Base-by-base conservation (phyloP, 1,284 basidiomycete genomes). In the Sporisorium exsertum region DNA sequence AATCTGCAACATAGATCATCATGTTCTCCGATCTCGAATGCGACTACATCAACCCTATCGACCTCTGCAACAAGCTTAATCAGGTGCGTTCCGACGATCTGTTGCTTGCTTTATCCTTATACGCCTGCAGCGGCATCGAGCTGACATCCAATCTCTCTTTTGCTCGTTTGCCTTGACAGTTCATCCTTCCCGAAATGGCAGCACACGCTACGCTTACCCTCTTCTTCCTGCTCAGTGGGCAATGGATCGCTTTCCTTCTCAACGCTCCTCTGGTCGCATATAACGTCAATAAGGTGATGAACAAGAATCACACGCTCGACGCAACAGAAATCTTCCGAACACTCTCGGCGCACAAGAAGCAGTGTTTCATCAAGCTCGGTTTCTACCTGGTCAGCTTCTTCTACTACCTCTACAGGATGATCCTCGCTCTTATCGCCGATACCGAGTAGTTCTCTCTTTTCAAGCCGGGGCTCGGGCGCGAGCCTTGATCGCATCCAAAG, bases 321-420 rank as follows among this genome's bases (percentile, higher is more conserved):
- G 96, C 96, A 58, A 99, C 97, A 33, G 97, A 99, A 87, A 99
- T 99, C 82, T 99, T 99, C 90, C 90, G 97, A 78, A 96, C 96
- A 72, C 87, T 99, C 51, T 91, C 92, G 18, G 91, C 89, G 45
- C 97, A 98, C 87, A 99, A 99, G 88, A 97, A 95, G 86, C 95
- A 77, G 42, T 81, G 92, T 82, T 98, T 99, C 85, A 65, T 83
- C 78, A 85, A 85, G 61, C 70, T 85, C 16, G 83, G 80, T 2
- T 83, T 84, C 69, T 85, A 84, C 57, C 75, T 85, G 18, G 58
- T 85, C 63, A 76, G 77, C 65, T 85, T 85, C 83, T 85, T 85
- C 83, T 84, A 81, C 74, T 85, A 85, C 63, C 67, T 85, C 22
- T 85, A 84, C 76, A 64, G 81, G 72, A 75, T 79, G 80, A 79